phyloP scores from a whole-genome alignment of 2,329 filamentous ascomycete genomes.

The Fusarium fracticaudum region DNA sequence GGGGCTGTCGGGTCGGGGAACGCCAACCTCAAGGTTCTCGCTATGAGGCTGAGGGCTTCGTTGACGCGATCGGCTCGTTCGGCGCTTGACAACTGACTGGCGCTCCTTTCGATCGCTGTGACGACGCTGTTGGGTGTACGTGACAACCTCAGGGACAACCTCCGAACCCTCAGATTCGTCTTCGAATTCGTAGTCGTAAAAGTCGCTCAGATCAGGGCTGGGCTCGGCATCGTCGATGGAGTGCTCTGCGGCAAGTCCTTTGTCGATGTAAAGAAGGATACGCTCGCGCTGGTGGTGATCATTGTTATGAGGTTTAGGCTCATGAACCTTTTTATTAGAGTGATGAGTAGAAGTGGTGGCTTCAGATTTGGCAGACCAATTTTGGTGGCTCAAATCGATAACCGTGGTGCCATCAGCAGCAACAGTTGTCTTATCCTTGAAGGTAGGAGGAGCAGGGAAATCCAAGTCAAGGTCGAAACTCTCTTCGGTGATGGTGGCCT shows the following conservation, averaged over 20 bases:
- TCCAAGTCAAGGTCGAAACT: conserved; percentile 49
- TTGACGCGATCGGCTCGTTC: conserved; percentile 13
- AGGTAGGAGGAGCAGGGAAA: conserved; percentile 49
- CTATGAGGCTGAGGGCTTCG: neutral
- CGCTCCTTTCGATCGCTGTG: conserved; percentile 10
- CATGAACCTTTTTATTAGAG: conserved; percentile 20
- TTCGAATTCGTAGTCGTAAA: conserved; percentile 51
- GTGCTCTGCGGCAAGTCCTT: conserved; percentile 34
- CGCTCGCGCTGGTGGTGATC: conserved; percentile 37
- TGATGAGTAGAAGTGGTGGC: neutral
- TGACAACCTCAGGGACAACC: conserved; percentile 26
- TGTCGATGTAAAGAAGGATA: conserved; percentile 46
- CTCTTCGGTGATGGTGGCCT: conserved; percentile 45
- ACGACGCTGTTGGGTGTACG: conserved; percentile 30
- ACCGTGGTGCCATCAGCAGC: conserved; percentile 38
- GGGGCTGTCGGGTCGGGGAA: conserved; percentile 55
- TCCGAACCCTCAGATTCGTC: conserved; percentile 35
- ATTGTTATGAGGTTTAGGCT: conserved; percentile 11
- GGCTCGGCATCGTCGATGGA: conserved; percentile 45
- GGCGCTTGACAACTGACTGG: conserved; percentile 18
- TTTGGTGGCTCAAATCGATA: conserved; percentile 36
- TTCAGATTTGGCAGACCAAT: neutral
- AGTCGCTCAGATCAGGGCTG: conserved; percentile 52
- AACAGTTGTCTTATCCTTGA: conserved; percentile 39
- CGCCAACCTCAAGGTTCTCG: conserved; percentile 35